Evolutionary conservation across 768 basidiomycete species (phyloP), one percentile per base, ranked within the genome.

Genomic region (Mrakia blollopis): DNA sequence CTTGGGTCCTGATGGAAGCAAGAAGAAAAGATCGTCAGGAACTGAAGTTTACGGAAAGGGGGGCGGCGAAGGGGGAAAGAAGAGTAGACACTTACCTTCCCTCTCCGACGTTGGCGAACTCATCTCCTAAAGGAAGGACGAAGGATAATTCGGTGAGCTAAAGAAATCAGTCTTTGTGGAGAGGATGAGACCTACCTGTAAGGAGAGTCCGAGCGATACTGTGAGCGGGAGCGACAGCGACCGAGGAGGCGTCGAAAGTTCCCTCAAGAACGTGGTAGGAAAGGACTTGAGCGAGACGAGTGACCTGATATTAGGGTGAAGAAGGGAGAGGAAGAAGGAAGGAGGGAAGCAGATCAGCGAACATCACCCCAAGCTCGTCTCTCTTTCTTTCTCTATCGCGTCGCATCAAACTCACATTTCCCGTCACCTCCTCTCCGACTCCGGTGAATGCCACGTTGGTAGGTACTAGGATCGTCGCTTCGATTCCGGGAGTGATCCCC

Each of bases 1-100:
- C 79, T 86, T 86, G 9, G 87, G 90, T 79, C 90, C 89, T 0
- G 91, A 25, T 21, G 2, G 47, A 50, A 21, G 11, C 4, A 57
- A 0, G n/a, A 57, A 57, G 8, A 9, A 25, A 28, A 18, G 57
- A 18, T 5, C 16, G 28, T 57, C 25, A 57, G 57, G 7, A 9
- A 1, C 18, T 10, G n/a, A 25, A n/a, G n/a, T n/a, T n/a, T n/a
- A n/a, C n/a, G n/a, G n/a, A n/a, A n/a, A n/a, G n/a, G n/a, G n/a
- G n/a, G n/a, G n/a, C n/a, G n/a, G n/a, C n/a, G n/a, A n/a, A n/a
- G n/a, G n/a, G n/a, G n/a, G n/a, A n/a, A n/a, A n/a, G n/a, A n/a
- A n/a, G n/a, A n/a, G n/a, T n/a, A n/a, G 47, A 50, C 47, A n/a
- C 57, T 7, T 28, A 57, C 57, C 57, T 57, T 23, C 37, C 65